Percentiles rank a stretch among this genome's conserved stretches.
phyloP scores from a whole-genome alignment of 768 basidiomycete genomes.

The Phaeolepiota aurea region DNA sequence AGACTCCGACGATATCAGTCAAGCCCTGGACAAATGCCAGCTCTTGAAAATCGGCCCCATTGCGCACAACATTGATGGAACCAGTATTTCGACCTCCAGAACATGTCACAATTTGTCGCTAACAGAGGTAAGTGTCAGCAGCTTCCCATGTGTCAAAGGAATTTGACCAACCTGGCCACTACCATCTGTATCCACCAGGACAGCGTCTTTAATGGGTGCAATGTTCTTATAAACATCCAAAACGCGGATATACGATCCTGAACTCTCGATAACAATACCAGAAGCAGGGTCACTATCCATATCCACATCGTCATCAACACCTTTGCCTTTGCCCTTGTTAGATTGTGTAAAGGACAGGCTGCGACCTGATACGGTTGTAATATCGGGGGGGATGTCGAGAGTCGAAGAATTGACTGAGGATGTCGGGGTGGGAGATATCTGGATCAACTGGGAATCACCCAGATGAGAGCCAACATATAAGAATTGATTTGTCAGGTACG shows the following conservation, averaged over 20 bases:
- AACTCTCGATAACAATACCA: conserved; percentile 41
- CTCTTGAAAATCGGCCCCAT: conserved; percentile 75
- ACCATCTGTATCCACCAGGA: conserved; percentile 64
- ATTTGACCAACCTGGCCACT: conserved; percentile 51
- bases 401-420: conserved; percentile 31
- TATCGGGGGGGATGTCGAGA: conserved; percentile 40
- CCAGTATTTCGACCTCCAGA: conserved; percentile 78
- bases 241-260: conserved; percentile 52
- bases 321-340: conserved; percentile 31
- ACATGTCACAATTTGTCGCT: conserved; percentile 82
- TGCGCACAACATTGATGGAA: conserved; percentile 67
- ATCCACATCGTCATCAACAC: conserved; percentile 25
- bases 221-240: conserved; percentile 67
- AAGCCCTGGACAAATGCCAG: conserved; percentile 51
- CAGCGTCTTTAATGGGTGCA: conserved; percentile 77
- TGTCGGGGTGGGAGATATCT: conserved; percentile 42
- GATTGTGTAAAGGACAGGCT: conserved; percentile 17
- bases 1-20: conserved; percentile 47
- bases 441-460: conserved; percentile 73
- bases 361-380: conserved; percentile 31
- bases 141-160: background rate
- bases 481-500: conserved; percentile 62
- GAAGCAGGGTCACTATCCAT: conserved; percentile 19
- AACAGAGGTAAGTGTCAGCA: no score
- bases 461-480: conserved; percentile 77